These are phyloP conservation scores for Emmonsiellopsis sp. DNA, from an alignment of 2,329 filamentous ascomycete species.

Conservation along the genomic window DNA sequence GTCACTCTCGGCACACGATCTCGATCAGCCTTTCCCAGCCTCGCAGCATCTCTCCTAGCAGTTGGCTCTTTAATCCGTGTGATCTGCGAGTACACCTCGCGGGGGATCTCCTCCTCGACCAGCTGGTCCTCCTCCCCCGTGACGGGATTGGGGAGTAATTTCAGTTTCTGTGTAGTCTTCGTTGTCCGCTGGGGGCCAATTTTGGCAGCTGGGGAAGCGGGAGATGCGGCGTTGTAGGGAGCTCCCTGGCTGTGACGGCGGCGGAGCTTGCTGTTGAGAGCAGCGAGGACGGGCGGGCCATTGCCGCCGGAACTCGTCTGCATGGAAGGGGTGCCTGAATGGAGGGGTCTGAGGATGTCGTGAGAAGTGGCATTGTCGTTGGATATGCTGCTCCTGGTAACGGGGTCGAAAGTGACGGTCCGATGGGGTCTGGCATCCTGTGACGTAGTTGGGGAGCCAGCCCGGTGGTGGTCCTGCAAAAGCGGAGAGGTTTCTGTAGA, in stretches of 20 bases:
- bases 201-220: conserved; percentile 44
- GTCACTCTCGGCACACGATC: conserved; percentile 82
- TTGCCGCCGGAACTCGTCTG: conserved; percentile 23
- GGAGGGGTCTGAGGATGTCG: conserved; percentile 29
- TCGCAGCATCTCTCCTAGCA: conserved; percentile 80
- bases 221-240: conserved; percentile 33
- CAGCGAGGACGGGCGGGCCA: conserved; percentile 57
- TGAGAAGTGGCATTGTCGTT: background rate
- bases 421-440: conserved; percentile 22
- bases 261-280: conserved; percentile 78
- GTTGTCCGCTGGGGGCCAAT: conserved; percentile 92
- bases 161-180: conserved; percentile 92
- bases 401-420: conserved; percentile 40
- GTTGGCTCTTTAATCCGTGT: conserved; percentile 95
- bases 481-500: conserved; percentile 34
- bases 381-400: conserved; percentile 30
- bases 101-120: conserved; percentile 77
- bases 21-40: conserved; percentile 86
- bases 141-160: conserved; percentile 87
- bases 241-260: conserved; percentile 75
- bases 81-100: conserved; percentile 96
- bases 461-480: conserved; percentile 27
- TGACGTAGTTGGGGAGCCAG: conserved; percentile 27
- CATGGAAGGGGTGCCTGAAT: conserved; percentile 29
- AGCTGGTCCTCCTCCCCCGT: conserved; percentile 70